Conservation (phyloP, 2,329 filamentous ascomycete species). For the Alternaria alternata region DNA sequence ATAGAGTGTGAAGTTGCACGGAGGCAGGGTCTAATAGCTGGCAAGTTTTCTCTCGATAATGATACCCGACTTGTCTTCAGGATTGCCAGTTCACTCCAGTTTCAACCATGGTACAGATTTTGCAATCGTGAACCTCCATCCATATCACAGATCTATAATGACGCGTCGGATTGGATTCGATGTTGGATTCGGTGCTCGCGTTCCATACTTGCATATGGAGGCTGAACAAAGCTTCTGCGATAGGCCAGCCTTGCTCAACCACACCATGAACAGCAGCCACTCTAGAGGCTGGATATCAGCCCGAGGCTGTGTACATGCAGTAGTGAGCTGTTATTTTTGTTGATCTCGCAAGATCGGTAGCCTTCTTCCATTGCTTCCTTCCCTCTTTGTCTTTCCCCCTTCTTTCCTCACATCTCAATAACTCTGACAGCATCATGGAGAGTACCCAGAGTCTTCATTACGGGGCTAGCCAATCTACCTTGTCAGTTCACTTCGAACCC, state of each 20-base stretch:
- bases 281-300: background rate
- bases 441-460: background rate
- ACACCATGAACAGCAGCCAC: background rate
- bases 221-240: background rate
- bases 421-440: background rate
- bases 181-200: background rate
- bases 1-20: too few species aligned
- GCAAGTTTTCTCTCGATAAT: background rate
- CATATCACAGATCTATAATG: background rate
- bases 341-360: too few species aligned
- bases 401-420: rapidly evolving
- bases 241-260: background rate
- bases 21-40: too few species aligned
- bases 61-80: background rate
- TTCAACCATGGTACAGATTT: background rate
- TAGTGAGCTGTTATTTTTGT: too few species aligned
- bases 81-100: background rate
- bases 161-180: background rate
- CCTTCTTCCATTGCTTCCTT: rapidly evolving
- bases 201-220: background rate
- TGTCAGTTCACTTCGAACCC: too few species aligned
- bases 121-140: background rate
- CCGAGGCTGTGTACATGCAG: background rate
- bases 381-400: too few species aligned
- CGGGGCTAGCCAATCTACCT: background rate